Evolutionary conservation across 345 rosid species (phyloP), one percentile per base, ranked within the genome.

Genomic region (Sisymbrium irio): DNA sequence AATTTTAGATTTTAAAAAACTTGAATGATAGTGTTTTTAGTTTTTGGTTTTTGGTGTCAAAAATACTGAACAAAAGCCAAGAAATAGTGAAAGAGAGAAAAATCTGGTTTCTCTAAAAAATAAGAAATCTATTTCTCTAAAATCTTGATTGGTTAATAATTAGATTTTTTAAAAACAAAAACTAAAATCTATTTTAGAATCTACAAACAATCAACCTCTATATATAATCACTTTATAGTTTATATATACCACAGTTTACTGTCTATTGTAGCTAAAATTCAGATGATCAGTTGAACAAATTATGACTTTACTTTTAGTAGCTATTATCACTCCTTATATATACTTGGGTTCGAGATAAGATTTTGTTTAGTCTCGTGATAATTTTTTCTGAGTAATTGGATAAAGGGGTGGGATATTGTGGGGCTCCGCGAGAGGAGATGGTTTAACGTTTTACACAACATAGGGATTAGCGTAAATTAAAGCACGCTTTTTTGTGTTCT

Each of bases 391-490:
- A 54, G 58, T 53, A 56, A 32, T 15, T 30, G 39, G 6, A 6
- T 32, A 32, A 32, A 5, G 35, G 7, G 7, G 35, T 32, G 35
- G 35, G 35, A 6, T 67, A 15, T 8, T 28, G 53, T 54, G 40
- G 63, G 63, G 63, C 14, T 40, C 62, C 14, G 18, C 40, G 41
- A 40, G 32, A 55, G 6, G 2, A 56, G 18, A 28, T 42, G 32
- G 20, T 56, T 41, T 30, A 55, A 55, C 32, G 65, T 42, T 69
- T 28, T 12, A 57, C 17, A 56, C 35, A 58, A 45, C 40, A 28
- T 58, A 15, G 67, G 78, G 78, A 49, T 67, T 45, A 36, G 68
- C 55, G 55, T 74, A 66, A n/a, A n/a, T n/a, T n/a, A n/a, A 58
- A 49, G 62, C 50, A 30, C 45, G 19, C 19, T 51, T 41, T 51